A percentile compares a stretch with the other conserved stretches of the same genome.
phyloP scores from a whole-genome alignment of 441 rosid genomes.

The Arabidopsis hybrid region DNA sequence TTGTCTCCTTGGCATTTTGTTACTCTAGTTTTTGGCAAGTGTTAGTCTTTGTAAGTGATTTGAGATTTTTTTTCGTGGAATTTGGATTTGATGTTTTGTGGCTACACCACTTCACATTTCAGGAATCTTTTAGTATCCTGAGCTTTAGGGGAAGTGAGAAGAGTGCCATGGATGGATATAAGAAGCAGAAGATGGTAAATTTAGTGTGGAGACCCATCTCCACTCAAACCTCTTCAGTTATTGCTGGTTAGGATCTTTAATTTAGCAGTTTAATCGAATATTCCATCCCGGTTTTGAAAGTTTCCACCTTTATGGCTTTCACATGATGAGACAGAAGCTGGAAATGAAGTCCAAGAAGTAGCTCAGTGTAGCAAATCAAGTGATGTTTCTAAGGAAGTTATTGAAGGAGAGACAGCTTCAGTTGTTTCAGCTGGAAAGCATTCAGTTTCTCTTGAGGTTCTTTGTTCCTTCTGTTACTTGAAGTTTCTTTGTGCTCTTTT shows the following conservation, averaged over 20 bases:
- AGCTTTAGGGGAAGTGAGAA: conserved; percentile 44
- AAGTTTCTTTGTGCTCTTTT: conserved; percentile 23
- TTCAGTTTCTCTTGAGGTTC: conserved; percentile 68
- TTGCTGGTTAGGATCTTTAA: conserved; percentile 42
- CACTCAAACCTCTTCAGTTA: conserved; percentile 49
- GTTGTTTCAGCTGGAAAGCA: conserved; percentile 51
- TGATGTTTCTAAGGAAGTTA: conserved; percentile 36
- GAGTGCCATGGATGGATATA: conserved; percentile 43
- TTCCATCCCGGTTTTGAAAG: not conserved
- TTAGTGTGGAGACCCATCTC: conserved; percentile 66
- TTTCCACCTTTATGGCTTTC: conserved; percentile 6
- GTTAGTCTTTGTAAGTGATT: conserved; percentile 21
- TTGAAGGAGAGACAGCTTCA: conserved; percentile 32
- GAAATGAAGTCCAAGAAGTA: conserved; percentile 48
- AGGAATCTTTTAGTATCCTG: conserved; percentile 50
- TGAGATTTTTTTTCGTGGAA: conserved; percentile 1
- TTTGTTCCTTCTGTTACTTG: conserved; percentile 7
- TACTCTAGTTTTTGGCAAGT: not conserved
- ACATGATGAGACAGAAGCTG: conserved; percentile 48
- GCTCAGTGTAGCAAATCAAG: conserved; percentile 46
- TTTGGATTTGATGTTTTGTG: not conserved
- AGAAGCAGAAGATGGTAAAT: conserved; percentile 50
- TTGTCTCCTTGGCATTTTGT: not conserved
- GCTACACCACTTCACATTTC: conserved; percentile 7
- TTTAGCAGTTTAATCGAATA: not conserved